Conservation (phyloP, 2,329 filamentous ascomycete species). For the Exophiala mesophila region DNA sequence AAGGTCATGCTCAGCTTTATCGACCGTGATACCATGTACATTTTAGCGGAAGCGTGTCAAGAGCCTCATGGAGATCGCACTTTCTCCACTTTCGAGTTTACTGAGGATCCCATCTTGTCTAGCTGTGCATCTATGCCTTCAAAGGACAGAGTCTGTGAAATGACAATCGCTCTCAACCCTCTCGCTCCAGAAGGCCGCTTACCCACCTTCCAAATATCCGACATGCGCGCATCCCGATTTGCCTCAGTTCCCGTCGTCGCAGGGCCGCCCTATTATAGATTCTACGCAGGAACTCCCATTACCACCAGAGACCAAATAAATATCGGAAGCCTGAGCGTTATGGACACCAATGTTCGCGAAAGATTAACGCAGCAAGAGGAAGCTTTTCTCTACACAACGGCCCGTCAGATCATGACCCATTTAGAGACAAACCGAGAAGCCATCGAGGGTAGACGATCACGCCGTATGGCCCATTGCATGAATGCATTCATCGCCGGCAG, state of each 20-base stretch:
- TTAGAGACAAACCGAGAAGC: conserved; percentile 30
- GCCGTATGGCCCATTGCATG: conserved; percentile 24
- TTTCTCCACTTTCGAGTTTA: conserved; percentile 27
- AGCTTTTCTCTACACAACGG: conserved; percentile 26
- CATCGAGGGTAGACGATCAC: conserved; percentile 24
- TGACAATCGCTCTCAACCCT: conserved; percentile 24
- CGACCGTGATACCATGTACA: conserved; percentile 45
- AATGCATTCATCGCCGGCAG: conserved; percentile 32
- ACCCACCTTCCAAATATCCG: conserved; percentile 30
- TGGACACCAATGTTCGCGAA: conserved; percentile 25
- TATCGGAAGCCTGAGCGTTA: conserved; percentile 31
- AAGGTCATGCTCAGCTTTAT: conserved; percentile 43
- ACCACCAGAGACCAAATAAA: conserved; percentile 30
- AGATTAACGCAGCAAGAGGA: conserved; percentile 24
- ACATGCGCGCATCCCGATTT: conserved; percentile 33
- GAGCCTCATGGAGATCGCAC: conserved; percentile 4
- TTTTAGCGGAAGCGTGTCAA: conserved; percentile 46
- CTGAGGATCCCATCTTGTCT: conserved; percentile 30
- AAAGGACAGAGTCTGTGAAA: conserved; percentile 33
- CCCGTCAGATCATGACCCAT: conserved; percentile 29
- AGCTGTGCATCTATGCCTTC: conserved; percentile 32
- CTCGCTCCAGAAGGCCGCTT: conserved; percentile 23
- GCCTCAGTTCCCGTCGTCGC: conserved; percentile 28
- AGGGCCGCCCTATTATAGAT: conserved; percentile 28
- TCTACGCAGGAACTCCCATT: conserved; percentile 31